A percentile compares a stretch with the other conserved stretches of the same genome.
Evolutionary conservation across 2,329 filamentous ascomycete genomes (phyloP).

Genomic region (Tolypocladium guangdongense): DNA sequence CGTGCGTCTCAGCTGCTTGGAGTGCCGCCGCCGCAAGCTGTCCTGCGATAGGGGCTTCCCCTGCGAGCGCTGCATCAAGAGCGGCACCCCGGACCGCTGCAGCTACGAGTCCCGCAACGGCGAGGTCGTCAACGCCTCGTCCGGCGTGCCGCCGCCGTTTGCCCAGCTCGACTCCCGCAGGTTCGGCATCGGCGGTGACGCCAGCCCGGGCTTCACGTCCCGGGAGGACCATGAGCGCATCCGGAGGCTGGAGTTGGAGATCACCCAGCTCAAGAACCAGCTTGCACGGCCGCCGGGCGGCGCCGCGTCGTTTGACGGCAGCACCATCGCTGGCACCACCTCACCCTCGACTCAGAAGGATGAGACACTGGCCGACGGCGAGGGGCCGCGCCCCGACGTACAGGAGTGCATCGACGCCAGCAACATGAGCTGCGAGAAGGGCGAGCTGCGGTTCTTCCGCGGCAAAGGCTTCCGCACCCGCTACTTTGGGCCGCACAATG

Average conservation of each 20-base stretch:
- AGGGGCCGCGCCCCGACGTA: constrained; percentile 23
- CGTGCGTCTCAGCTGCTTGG: constrained; percentile 47
- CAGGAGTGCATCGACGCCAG: constrained; percentile 29
- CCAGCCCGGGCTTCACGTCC: constrained; percentile 16
- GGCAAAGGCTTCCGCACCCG: constrained; percentile 49
- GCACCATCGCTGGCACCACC: constrained; percentile 33
- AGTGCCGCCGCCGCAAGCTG: constrained; percentile 49
- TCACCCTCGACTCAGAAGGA: constrained; percentile 37
- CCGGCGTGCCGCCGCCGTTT: constrained; percentile 32
- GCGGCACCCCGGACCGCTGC: constrained; percentile 47
- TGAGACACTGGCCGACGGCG: constrained; percentile 20
- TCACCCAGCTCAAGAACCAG: constrained; percentile 43
- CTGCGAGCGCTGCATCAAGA: constrained; percentile 52
- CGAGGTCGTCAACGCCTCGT: constrained; percentile 36
- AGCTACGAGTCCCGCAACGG: constrained; percentile 47
- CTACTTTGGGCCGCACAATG: constrained; percentile 50
- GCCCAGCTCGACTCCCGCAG: constrained; percentile 28
- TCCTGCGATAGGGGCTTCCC: constrained; percentile 52
- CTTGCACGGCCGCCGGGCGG: constrained; percentile 31
- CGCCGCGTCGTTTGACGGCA: constrained; percentile 35
- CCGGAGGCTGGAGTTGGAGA: constrained; percentile 46
- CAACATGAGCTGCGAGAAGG: constrained; percentile 32
- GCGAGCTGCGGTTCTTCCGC: constrained; percentile 46
- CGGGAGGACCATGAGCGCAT: constrained; percentile 46
- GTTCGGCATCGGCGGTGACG: constrained; percentile 22